These are phyloP conservation scores for Dothidotthia symphoricarpi DNA, from an alignment of 2,329 filamentous ascomycete genomes.

Conservation along the genomic window DNA sequence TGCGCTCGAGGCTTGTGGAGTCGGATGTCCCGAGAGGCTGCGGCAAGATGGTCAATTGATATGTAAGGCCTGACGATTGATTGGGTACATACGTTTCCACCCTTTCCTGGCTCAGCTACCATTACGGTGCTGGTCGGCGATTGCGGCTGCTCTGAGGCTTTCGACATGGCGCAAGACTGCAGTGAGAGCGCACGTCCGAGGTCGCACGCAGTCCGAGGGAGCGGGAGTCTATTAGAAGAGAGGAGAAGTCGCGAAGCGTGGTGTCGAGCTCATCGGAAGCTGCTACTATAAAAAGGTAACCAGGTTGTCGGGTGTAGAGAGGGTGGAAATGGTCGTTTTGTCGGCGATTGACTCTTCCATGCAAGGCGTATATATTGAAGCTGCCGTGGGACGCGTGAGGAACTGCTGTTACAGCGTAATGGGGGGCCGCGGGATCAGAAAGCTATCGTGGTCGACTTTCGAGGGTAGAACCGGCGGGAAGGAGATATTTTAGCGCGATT, in stretches of 20 bases:
- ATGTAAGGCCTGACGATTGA: neutral
- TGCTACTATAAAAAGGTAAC: slow-evolving; percentile 15
- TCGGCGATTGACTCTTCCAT: slow-evolving; percentile 29
- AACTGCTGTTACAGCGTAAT: slow-evolving; percentile 19
- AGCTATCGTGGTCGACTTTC: slow-evolving; percentile 21
- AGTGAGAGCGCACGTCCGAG: slow-evolving; percentile 9
- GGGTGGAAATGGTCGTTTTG: slow-evolving; percentile 15
- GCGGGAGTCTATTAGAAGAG: slow-evolving; percentile 24
- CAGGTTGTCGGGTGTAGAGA: slow-evolving; percentile 11
- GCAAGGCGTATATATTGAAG: slow-evolving; percentile 21
- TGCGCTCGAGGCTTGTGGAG: slow-evolving; percentile 23
- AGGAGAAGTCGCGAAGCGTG: slow-evolving; percentile 17
- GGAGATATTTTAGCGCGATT: slow-evolving; percentile 20
- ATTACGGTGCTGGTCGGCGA: slow-evolving; percentile 20
- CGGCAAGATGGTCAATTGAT: slow-evolving; percentile 14
- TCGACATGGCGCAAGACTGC: slow-evolving; percentile 18
- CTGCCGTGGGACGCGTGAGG: slow-evolving; percentile 8
- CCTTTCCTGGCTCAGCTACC: slow-evolving; percentile 17
- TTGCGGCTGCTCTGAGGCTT: slow-evolving; percentile 18
- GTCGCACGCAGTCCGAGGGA: slow-evolving; percentile 12
- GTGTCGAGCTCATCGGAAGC: slow-evolving; percentile 35
- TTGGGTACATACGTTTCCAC: slow-evolving; percentile 24
- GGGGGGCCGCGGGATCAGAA: slow-evolving; percentile 11
- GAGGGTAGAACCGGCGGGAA: slow-evolving; percentile 18
- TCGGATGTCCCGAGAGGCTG: slow-evolving; percentile 19